Evolutionary conservation across 352 stramenopile species (phyloP).

Genomic region (Globisporangium radiosum): DNA sequence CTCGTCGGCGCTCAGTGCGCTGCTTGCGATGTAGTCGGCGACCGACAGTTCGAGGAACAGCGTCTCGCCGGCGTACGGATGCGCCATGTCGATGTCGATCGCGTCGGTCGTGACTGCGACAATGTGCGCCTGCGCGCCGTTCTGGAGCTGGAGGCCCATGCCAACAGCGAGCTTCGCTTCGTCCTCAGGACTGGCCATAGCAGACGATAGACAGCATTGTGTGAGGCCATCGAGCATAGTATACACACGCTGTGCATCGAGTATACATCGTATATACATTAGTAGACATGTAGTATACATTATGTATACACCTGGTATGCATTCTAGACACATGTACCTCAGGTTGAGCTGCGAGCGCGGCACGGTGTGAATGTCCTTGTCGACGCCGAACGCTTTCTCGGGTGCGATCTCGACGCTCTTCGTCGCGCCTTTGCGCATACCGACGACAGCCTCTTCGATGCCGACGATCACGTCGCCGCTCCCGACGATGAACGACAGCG

Average conservation of each 20-base stretch:
- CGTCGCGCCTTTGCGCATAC: constrained; percentile 51
- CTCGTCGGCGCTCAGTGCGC: constrained; percentile 39
- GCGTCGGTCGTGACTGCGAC: constrained; percentile 59
- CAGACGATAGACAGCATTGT: neutral
- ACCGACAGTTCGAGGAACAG: constrained; percentile 67
- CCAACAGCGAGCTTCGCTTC: constrained; percentile 61
- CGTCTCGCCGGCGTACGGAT: constrained; percentile 74
- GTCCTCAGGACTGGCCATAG: constrained; percentile 36
- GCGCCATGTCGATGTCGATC: constrained; percentile 70
- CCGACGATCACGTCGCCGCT: constrained; percentile 60
- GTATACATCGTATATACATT: too few species aligned
- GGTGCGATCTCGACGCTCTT: constrained; percentile 62
- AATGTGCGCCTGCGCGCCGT: constrained; percentile 55
- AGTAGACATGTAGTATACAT: too few species aligned
- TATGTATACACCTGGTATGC: too few species aligned
- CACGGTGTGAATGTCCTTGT: constrained; percentile 58
- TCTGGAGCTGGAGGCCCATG: constrained; percentile 47
- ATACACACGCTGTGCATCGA: too few species aligned
- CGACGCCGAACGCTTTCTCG: constrained; percentile 55
- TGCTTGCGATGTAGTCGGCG: constrained; percentile 46
- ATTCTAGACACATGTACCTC: constrained; percentile 15
- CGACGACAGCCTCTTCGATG: constrained; percentile 65
- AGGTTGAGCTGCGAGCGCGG: constrained; percentile 71
- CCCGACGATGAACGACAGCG: constrained; percentile 68
- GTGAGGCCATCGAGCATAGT: neutral